Evolutionary conservation across 2,329 filamentous ascomycete species (phyloP).

Genomic region (Penicillium verrucosum): DNA sequence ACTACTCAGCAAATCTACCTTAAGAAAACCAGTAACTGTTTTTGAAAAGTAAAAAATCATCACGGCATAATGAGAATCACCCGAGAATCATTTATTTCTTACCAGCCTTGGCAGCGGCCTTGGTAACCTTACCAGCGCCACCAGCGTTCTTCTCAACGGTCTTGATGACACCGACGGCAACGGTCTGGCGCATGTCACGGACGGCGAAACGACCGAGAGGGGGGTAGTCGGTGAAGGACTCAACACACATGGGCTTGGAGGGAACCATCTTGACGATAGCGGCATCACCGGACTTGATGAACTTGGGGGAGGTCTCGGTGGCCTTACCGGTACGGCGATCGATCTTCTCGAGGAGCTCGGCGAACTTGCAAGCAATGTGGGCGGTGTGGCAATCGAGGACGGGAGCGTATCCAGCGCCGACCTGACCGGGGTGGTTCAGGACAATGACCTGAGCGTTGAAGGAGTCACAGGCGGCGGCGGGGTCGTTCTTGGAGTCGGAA

Average conservation of each 20-base stretch:
- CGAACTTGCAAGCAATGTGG: constrained; percentile 99
- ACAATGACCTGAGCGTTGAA: constrained; percentile 99
- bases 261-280: constrained; percentile 99
- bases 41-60: constrained; percentile 28
- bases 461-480: constrained; percentile 78
- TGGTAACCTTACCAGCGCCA: constrained; percentile 59
- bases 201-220: constrained; percentile 99
- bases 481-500: constrained; percentile 99
- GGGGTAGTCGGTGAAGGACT: constrained; percentile 99
- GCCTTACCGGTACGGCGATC: constrained; percentile 99
- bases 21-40: constrained; percentile 23
- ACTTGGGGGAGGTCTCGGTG: constrained; percentile 88
- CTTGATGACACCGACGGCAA: constrained; percentile 54
- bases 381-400: constrained; percentile 99
- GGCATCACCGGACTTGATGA: constrained; percentile 99
- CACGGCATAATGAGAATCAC: constrained; percentile 25
- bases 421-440: constrained; percentile 99
- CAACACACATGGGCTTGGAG: constrained; percentile 99
- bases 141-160: constrained; percentile 64
- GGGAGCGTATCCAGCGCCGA: constrained; percentile 97
- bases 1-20: constrained; percentile 29
- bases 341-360: constrained; percentile 99
- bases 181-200: constrained; percentile 76
- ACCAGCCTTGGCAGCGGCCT: constrained; percentile 64
- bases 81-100: constrained; percentile 62